Conservation (phyloP, 2,329 filamentous ascomycete species). For the Pestalotiopsis sp. region DNA sequence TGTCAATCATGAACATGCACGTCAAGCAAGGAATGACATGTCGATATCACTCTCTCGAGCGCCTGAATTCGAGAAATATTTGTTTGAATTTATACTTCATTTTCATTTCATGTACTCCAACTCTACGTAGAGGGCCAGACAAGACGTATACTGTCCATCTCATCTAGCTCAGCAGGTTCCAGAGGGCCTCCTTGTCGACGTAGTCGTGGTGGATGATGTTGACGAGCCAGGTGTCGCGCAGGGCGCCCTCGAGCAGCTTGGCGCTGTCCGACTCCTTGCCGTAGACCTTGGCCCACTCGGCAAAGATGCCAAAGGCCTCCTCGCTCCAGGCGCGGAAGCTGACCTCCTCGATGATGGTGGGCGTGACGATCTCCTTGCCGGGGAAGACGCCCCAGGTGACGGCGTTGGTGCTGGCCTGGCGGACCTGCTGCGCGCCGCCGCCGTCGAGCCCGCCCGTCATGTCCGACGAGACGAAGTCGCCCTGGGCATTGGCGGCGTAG, state of each 20-base stretch:
- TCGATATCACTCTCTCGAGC: neutral
- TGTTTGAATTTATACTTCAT: neutral
- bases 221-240: conserved; percentile 81
- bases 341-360: conserved; percentile 94
- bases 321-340: conserved; percentile 94
- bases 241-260: conserved; percentile 68
- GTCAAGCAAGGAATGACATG: neutral
- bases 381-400: conserved; percentile 97
- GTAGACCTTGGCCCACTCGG: conserved; percentile 90
- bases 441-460: conserved; percentile 37
- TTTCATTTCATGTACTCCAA: neutral
- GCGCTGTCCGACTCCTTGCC: conserved; percentile 72
- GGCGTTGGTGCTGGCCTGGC: conserved; percentile 73
- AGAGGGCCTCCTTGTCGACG: conserved; percentile 70
- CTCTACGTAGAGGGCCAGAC: neutral
- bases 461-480: conserved; percentile 78
- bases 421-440: conserved; percentile 33
- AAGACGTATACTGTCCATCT: neutral
- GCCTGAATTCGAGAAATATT: neutral
- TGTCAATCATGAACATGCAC: neutral
- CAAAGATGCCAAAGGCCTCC: conserved; percentile 95
- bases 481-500: conserved; percentile 79
- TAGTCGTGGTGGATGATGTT: conserved; percentile 87
- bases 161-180: conserved; percentile 62
- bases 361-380: conserved; percentile 93